phyloP scores from a whole-genome alignment of 805 yeast species.

The Cyberlindnera misumaiensis region DNA sequence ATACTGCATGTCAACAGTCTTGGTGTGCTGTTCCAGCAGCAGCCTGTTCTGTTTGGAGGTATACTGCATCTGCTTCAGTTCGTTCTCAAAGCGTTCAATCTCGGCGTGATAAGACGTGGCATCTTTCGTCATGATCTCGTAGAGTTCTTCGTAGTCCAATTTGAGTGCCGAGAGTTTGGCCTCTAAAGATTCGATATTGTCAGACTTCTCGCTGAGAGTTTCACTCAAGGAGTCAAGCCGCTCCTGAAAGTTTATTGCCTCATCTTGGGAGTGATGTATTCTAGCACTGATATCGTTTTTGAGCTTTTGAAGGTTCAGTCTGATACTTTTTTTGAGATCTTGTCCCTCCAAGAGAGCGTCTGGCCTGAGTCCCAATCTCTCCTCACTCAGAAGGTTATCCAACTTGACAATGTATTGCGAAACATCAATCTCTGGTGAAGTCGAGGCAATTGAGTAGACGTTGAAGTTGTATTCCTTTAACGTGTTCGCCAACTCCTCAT shows the following conservation, averaged over 20 bases:
- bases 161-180: conserved; percentile 47
- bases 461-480: conserved; percentile 51
- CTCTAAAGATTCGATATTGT: conserved; percentile 49
- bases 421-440: conserved; percentile 21
- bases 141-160: conserved; percentile 47
- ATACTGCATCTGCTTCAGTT: conserved; percentile 42
- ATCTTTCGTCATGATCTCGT: conserved; percentile 48
- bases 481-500: conserved; percentile 44
- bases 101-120: conserved; percentile 51
- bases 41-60: conserved; percentile 43
- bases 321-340: conserved; percentile 29
- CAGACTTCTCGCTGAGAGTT: conserved; percentile 48
- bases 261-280: conserved; percentile 48
- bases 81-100: conserved; percentile 56
- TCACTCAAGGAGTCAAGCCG: conserved; percentile 50
- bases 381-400: conserved; percentile 33
- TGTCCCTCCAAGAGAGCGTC: conserved; percentile 32
- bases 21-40: conserved; percentile 42
- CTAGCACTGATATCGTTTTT: conserved; percentile 41
- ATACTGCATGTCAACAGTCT: conserved; percentile 44
- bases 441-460: conserved; percentile 41
- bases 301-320: conserved; percentile 33
- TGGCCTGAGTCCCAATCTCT: conserved; percentile 39
- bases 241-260: conserved; percentile 50
- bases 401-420: conserved; percentile 35